Evolutionary conservation across 768 basidiomycete genomes (phyloP).

Genomic region (Leccinum barrowsii): DNA sequence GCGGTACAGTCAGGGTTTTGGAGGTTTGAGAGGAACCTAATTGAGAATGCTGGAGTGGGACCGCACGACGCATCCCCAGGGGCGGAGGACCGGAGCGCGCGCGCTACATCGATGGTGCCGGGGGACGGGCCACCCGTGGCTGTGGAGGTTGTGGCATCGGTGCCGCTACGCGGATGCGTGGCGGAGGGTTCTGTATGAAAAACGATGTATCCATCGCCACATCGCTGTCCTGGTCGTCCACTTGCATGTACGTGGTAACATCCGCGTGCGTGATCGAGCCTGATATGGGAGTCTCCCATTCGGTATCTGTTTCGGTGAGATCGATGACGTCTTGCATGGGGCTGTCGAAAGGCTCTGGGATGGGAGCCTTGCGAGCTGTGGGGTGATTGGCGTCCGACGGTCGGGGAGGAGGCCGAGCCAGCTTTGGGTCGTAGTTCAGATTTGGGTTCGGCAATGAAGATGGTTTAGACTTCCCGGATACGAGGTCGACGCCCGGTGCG

Average conservation of each 20-base stretch:
- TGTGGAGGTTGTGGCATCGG: conserved; percentile 2
- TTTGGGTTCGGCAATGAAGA: conserved; percentile 7
- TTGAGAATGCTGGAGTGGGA: conserved; percentile 20
- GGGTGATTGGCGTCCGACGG: background rate
- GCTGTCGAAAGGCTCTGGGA: background rate
- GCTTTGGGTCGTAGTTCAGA: conserved; percentile 12
- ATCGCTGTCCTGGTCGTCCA: conserved; percentile 16
- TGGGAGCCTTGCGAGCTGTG: background rate
- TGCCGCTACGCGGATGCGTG: background rate
- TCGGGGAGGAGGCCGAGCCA: background rate
- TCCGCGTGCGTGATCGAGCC: conserved; percentile 1
- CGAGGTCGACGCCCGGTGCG: background rate
- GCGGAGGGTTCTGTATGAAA: conserved; percentile 1
- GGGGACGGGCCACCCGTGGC: background rate
- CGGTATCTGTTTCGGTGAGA: conserved; percentile 21
- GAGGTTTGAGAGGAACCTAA: conserved; percentile 18
- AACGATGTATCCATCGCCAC: conserved; percentile 20
- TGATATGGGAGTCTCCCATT: conserved; percentile 7
- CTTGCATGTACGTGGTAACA: conserved; percentile 11
- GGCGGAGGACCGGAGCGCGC: conserved; percentile 20
- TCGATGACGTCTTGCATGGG: conserved; percentile 18
- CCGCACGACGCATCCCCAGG: conserved; percentile 28
- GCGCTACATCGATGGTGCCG: conserved; percentile 11
- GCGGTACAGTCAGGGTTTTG: conserved; percentile 16
- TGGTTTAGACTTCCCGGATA: conserved; percentile 14